A percentile compares a stretch with the other conserved stretches of the same genome.
phyloP scores from a whole-genome alignment of 371 early-diverging fungal genomes.

The Mucor lusitanicus region DNA sequence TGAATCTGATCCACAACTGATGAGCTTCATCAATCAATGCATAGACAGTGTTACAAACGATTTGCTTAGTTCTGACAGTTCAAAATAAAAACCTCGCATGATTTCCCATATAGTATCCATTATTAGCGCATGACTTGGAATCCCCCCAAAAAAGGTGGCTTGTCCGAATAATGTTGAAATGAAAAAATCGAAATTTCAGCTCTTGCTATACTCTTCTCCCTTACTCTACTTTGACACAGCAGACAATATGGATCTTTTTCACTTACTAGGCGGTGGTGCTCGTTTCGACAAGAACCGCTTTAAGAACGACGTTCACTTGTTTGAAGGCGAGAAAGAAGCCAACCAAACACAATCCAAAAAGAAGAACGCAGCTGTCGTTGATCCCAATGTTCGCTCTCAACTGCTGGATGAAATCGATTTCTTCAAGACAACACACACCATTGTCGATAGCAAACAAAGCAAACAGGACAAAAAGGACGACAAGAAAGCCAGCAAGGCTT shows the following conservation, averaged over 20 bases:
- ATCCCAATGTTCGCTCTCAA: conserved; percentile 40
- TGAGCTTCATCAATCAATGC: conserved; percentile 6
- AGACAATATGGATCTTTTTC: conserved; percentile 74
- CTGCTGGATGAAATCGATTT: conserved; percentile 50
- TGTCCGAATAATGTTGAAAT: not conserved
- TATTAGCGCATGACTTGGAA: not conserved
- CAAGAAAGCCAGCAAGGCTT: not conserved
- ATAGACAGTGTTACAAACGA: conserved; percentile 1
- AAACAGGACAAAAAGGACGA: conserved; percentile 7
- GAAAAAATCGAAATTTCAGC: not conserved
- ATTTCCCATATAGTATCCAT: not conserved
- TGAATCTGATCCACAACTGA: conserved; percentile 8
- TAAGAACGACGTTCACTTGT: conserved; percentile 70
- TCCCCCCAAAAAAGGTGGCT: not conserved
- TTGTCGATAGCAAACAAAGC: conserved; percentile 9
- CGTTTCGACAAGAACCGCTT: conserved; percentile 82
- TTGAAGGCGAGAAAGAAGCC: conserved; percentile 51
- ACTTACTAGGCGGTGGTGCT: conserved; percentile 80
- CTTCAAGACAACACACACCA: conserved; percentile 40
- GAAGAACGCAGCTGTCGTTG: conserved; percentile 35
- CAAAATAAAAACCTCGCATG: not conserved
- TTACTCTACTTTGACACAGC: not conserved
- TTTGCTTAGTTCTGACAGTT: not conserved
- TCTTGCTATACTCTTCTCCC: not conserved
- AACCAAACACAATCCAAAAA: conserved; percentile 23